Conservation (phyloP, 1,139 yeast genomes). For the Pneumocystis murina region DNA sequence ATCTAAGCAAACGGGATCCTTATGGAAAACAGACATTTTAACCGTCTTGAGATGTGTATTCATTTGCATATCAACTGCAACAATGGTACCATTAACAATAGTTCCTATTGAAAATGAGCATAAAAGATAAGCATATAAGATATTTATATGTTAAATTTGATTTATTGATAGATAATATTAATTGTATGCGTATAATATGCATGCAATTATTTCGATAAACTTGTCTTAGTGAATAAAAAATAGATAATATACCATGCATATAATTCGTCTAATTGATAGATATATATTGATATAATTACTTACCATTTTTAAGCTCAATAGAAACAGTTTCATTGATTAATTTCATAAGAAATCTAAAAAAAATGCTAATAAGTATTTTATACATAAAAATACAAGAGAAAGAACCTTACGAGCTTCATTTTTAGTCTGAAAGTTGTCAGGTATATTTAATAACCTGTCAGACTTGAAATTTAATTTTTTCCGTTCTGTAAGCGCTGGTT, state of each 20-base stretch:
- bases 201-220: no score
- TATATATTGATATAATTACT: slow-evolving; percentile 5
- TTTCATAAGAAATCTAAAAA: slow-evolving; percentile 59
- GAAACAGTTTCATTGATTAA: slow-evolving; percentile 77
- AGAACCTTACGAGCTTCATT: background rate
- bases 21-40: slow-evolving; percentile 54
- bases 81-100: slow-evolving; percentile 50
- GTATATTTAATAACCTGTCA: no score
- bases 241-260: no score
- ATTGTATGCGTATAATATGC: background rate
- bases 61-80: slow-evolving; percentile 84
- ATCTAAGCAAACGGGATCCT: slow-evolving; percentile 61
- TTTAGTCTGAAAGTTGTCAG: background rate
- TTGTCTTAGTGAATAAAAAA: no score
- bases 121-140: background rate
- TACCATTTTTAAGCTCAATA: slow-evolving; percentile 81
- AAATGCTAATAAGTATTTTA: background rate
- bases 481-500: no score
- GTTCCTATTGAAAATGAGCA: slow-evolving; percentile 25
- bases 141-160: background rate
- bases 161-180: background rate
- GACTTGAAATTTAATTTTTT: no score
- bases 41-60: slow-evolving; percentile 74
- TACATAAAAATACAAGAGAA: background rate
- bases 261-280: no score